These are phyloP conservation scores for Aspergillus mulundensis DNA, from an alignment of 495 filamentous ascomycete species.

Conservation along the genomic window DNA sequence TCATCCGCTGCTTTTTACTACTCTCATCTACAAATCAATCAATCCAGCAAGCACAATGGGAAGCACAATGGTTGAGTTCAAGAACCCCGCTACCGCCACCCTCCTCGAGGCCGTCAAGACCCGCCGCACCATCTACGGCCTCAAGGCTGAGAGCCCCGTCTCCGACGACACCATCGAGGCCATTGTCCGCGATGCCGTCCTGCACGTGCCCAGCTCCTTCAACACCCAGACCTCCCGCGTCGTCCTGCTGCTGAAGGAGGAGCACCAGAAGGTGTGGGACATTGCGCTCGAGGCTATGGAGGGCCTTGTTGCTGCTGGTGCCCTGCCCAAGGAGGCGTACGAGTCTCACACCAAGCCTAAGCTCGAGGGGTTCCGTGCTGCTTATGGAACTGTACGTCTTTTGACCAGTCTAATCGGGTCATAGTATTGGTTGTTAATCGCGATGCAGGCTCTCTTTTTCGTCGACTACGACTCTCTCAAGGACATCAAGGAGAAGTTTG, in stretches of 20 bases:
- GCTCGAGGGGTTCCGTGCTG: conserved; percentile 39
- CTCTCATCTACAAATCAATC: background rate
- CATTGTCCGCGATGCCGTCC: conserved; percentile 42
- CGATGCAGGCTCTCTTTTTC: conserved; percentile 45
- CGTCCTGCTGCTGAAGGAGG: conserved; percentile 45
- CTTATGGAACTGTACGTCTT: conserved; percentile 47
- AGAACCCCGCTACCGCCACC: conserved; percentile 37
- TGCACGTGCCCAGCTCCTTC: conserved; percentile 48
- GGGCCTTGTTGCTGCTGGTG: conserved; percentile 34
- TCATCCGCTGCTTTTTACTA: background rate
- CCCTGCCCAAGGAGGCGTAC: conserved; percentile 36
- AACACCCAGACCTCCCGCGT: conserved; percentile 51
- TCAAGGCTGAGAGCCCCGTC: conserved; percentile 44
- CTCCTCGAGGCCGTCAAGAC: conserved; percentile 39
- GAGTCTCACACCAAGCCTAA: conserved; percentile 40
- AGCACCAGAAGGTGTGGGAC: conserved; percentile 53
- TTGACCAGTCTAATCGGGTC: too few relatives aligned
- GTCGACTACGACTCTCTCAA: conserved; percentile 40
- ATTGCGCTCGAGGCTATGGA: conserved; percentile 41
- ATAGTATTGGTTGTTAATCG: too few relatives aligned
- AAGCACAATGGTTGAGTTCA: conserved; percentile 36
- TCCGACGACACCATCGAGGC: conserved; percentile 34
- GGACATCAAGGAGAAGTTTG: conserved; percentile 41
- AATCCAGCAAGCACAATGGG: background rate
- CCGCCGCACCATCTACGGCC: conserved; percentile 45